Evolutionary conservation across 2,329 filamentous ascomycete species (phyloP).

Genomic region (Cephalotrichum gorgonifer): DNA sequence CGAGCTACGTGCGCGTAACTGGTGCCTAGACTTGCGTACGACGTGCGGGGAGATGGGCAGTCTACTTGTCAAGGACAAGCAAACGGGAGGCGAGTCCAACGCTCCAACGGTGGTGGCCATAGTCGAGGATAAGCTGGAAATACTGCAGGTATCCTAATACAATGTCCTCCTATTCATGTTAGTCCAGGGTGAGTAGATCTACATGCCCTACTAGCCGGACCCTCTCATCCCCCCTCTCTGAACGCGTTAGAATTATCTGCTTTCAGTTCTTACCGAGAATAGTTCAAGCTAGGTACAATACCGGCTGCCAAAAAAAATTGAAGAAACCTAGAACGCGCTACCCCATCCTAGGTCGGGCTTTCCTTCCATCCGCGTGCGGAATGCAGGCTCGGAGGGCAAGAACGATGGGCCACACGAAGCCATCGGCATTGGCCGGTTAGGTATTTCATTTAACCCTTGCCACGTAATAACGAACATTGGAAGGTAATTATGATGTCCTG

Average conservation of each 20-base stretch:
- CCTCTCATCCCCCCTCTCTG: not conserved
- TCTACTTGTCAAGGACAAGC: not conserved
- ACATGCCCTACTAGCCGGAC: not conserved
- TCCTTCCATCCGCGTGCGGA: too few relatives aligned
- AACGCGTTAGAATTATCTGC: not conserved
- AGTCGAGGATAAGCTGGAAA: too few relatives aligned
- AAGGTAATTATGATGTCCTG: too few relatives aligned
- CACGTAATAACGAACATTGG: too few relatives aligned
- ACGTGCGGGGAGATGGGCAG: not conserved
- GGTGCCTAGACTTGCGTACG: not conserved
- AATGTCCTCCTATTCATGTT: too few relatives aligned
- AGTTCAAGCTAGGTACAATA: not conserved
- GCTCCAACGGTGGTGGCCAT: too few relatives aligned
- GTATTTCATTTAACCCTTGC: too few relatives aligned
- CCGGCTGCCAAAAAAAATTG: too few relatives aligned
- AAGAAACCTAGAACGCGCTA: not conserved
- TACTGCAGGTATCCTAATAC: too few relatives aligned
- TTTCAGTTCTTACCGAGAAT: not conserved
- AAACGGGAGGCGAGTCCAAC: not conserved
- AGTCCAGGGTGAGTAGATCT: too few relatives aligned
- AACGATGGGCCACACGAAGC: too few relatives aligned
- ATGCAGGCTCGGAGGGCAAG: not conserved
- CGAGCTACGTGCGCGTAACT: not conserved
- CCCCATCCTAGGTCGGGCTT: not conserved
- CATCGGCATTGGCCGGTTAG: too few relatives aligned